Percentiles rank a stretch among this genome's conserved stretches.
phyloP scores from a whole-genome alignment of 139 green algal species.

The Chlorella sp. region DNA sequence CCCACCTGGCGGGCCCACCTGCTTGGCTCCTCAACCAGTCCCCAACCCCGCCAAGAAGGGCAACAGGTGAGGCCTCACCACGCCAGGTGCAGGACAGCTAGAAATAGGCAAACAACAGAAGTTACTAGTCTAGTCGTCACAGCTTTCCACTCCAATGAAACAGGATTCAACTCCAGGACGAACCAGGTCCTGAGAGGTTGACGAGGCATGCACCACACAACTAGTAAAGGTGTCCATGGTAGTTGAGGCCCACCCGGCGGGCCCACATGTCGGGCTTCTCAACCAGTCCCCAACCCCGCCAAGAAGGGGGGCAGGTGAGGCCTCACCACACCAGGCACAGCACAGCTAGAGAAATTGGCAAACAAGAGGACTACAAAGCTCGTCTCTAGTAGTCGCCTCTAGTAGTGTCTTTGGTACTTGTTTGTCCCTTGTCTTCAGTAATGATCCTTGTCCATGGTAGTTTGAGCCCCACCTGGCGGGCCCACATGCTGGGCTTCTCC shows the following conservation, averaged over 20 bases:
- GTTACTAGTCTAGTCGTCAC: too few relatives aligned
- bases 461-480: slow-evolving; percentile 59
- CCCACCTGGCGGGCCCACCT: slow-evolving; percentile 51
- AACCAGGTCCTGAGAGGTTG: too few relatives aligned
- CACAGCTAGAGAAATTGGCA: not conserved
- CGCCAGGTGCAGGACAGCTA: not conserved
- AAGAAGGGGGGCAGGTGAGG: not conserved
- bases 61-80: too few relatives aligned
- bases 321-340: not conserved
- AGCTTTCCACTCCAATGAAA: too few relatives aligned
- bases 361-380: too few relatives aligned
- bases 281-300: not conserved
- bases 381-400: too few relatives aligned
- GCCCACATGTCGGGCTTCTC: not conserved
- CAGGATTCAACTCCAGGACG: too few relatives aligned
- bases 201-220: too few relatives aligned
- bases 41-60: not conserved
- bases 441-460: too few relatives aligned
- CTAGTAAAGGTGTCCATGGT: too few relatives aligned
- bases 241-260: not conserved
- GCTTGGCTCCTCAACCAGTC: slow-evolving; percentile 59
- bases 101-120: not conserved
- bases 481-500: slow-evolving; percentile 56
- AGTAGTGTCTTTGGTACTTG: too few relatives aligned
- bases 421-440: too few relatives aligned